Percentiles rank a stretch among this genome's conserved stretches.
phyloP scores from a whole-genome alignment of 2,329 filamentous ascomycete species.

The Corynespora cassiicola region DNA sequence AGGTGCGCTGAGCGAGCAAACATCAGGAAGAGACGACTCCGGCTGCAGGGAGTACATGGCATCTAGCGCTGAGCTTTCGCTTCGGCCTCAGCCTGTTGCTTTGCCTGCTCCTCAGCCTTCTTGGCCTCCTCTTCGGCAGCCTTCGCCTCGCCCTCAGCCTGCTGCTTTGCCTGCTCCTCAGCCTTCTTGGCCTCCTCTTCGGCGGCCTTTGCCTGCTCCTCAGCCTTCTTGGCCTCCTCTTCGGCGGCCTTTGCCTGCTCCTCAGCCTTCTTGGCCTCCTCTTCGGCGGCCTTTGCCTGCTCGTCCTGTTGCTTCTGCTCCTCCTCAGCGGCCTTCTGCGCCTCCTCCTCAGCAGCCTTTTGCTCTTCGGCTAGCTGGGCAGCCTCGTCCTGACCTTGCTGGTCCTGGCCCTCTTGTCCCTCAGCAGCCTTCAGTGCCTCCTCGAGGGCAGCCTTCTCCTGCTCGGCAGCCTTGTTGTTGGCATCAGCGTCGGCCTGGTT shows the following conservation, averaged over 20 bases:
- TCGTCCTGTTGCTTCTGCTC: constrained; percentile 4
- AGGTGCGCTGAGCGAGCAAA: constrained; percentile 3
- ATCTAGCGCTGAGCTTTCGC: constrained; percentile 7
- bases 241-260: constrained; percentile 9
- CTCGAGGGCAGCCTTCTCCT: constrained; percentile 26
- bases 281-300: too few relatives aligned
- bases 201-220: constrained; percentile 3
- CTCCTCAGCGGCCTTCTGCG: constrained; percentile 1
- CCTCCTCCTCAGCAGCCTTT: constrained; percentile 10
- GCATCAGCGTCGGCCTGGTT: constrained; percentile 28
- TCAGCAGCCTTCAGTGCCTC: constrained; percentile 10
- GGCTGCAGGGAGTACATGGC: constrained; percentile 9
- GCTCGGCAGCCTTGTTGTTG: constrained; percentile 24
- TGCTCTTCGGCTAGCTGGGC: constrained; percentile 10
- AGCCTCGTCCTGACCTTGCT: constrained; percentile 2
- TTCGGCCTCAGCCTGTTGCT: not conserved
- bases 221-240: constrained; percentile 8
- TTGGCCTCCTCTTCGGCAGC: constrained; percentile 2
- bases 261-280: constrained; percentile 3
- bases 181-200: constrained; percentile 7
- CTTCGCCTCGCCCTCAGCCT: constrained; percentile 1
- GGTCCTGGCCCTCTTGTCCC: constrained; percentile 8
- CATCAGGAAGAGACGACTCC: constrained; percentile 5
- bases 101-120: too few relatives aligned
- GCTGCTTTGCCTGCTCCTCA: not conserved